Conservation (phyloP, 75 land plant genomes). For the Gnetum montanum region DNA sequence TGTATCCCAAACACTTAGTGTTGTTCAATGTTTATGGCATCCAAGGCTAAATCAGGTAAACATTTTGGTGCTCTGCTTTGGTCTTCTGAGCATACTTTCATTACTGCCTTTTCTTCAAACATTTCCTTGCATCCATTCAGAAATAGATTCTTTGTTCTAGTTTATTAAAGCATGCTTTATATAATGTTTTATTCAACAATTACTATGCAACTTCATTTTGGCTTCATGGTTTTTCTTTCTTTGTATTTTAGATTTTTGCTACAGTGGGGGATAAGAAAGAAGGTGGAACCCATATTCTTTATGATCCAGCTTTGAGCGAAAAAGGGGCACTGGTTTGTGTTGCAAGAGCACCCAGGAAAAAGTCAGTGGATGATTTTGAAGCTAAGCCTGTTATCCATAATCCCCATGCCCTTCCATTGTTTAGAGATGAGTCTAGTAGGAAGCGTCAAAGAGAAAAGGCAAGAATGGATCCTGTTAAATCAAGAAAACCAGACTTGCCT, state of each 20-base stretch:
- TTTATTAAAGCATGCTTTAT: background rate
- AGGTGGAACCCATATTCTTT: slow-evolving; percentile 85
- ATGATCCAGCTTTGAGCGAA: slow-evolving; percentile 88
- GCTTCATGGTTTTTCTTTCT: too few relatives aligned
- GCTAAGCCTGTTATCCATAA: slow-evolving; percentile 85
- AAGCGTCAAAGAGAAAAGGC: slow-evolving; percentile 91
- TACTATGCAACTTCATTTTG: too few relatives aligned
- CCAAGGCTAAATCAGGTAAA: slow-evolving; percentile 87
- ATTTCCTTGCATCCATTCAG: background rate
- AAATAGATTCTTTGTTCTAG: background rate
- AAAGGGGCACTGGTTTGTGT: slow-evolving; percentile 98
- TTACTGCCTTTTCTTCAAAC: background rate
- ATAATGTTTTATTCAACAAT: background rate
- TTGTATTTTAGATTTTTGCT: slow-evolving; percentile 97
- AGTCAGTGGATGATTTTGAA: slow-evolving; percentile 87
- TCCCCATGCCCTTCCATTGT: slow-evolving; percentile 94
- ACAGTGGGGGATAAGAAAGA: slow-evolving; percentile 87
- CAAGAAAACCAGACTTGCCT: slow-evolving; percentile 88
- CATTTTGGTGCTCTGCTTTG: too few relatives aligned
- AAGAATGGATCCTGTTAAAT: slow-evolving; percentile 81
- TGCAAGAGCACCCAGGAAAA: slow-evolving; percentile 92
- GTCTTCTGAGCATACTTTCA: too few relatives aligned
- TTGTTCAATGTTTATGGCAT: slow-evolving; percentile 92
- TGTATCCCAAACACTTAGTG: slow-evolving; percentile 74
- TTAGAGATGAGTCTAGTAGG: slow-evolving; percentile 90